Conservation (phyloP, 306 rosid species). For the Quercus wislizeni region DNA sequence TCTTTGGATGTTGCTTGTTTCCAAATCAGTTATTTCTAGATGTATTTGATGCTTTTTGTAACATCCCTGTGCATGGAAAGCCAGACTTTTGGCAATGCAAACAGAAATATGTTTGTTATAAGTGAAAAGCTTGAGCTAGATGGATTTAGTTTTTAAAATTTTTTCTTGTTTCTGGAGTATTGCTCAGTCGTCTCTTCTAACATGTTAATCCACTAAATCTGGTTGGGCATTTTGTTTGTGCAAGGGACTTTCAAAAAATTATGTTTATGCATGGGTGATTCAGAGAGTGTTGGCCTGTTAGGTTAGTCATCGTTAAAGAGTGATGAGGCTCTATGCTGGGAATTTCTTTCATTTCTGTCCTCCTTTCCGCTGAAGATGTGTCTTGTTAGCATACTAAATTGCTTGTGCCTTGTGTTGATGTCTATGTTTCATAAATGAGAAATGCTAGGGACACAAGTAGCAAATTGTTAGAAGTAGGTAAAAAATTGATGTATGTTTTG, state of each 20-base stretch:
- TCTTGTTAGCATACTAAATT: too few species aligned
- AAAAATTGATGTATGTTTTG: too few species aligned
- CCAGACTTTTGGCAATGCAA: conserved; percentile 1
- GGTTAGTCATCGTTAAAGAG: background rate
- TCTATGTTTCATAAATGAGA: too few species aligned
- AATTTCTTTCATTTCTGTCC: background rate
- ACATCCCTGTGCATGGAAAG: conserved; percentile 20
- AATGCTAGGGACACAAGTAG: too few species aligned
- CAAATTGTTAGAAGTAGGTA: too few species aligned
- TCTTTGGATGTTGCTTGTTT: conserved; percentile 10
- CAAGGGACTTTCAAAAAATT: background rate
- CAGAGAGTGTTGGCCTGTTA: background rate
- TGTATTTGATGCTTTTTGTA: conserved; percentile 22
- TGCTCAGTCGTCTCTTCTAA: background rate
- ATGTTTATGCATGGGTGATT: background rate
- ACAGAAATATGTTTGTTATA: conserved; percentile 17
- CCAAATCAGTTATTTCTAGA: conserved; percentile 11
- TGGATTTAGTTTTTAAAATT: background rate
- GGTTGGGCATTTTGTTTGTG: background rate
- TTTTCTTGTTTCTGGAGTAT: conserved; percentile 8
- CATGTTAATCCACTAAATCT: background rate
- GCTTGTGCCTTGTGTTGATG: too few species aligned
- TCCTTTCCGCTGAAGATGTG: background rate
- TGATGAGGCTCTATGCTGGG: background rate
- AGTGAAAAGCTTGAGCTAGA: conserved; percentile 15